Percentiles rank a stretch among this genome's conserved stretches.
phyloP scores from a whole-genome alignment of 2,329 filamentous ascomycete genomes.

The Penicillium verrucosum region DNA sequence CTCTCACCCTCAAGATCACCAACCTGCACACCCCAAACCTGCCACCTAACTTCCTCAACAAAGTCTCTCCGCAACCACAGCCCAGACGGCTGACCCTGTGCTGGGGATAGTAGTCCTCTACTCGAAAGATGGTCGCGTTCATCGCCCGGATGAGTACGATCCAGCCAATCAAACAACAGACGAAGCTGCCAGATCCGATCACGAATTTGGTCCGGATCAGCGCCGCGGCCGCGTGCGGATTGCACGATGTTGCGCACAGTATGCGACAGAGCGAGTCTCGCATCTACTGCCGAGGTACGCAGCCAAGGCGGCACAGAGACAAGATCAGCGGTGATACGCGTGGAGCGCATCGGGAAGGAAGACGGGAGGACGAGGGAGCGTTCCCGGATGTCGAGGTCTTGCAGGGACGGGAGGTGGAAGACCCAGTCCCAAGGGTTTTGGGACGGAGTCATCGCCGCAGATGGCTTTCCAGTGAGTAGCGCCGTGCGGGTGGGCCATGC shows the following conservation, averaged over 20 bases:
- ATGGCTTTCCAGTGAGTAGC: slow-evolving; percentile 20
- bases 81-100: slow-evolving; percentile 21
- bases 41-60: slow-evolving; percentile 42
- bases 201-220: slow-evolving; percentile 45
- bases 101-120: not conserved
- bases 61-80: slow-evolving; percentile 41
- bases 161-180: slow-evolving; percentile 65
- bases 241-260: slow-evolving; percentile 38
- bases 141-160: slow-evolving; percentile 34
- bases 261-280: slow-evolving; percentile 63
- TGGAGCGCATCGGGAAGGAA: slow-evolving; percentile 31
- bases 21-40: slow-evolving; percentile 41
- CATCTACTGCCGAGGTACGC: slow-evolving; percentile 64
- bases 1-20: slow-evolving; percentile 16
- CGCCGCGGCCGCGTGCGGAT: slow-evolving; percentile 31
- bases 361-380: slow-evolving; percentile 59
- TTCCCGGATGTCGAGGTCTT: slow-evolving; percentile 61
- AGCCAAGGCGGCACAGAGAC: slow-evolving; percentile 50
- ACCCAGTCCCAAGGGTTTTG: slow-evolving; percentile 67
- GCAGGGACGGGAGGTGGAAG: slow-evolving; percentile 60
- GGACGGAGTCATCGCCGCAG: slow-evolving; percentile 29
- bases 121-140: not conserved
- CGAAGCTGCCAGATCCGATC: slow-evolving; percentile 62
- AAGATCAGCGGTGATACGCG: slow-evolving; percentile 36
- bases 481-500: slow-evolving; percentile 24